Conservation (phyloP, 257 asterid species). For the Orobanche coerulescens region DNA sequence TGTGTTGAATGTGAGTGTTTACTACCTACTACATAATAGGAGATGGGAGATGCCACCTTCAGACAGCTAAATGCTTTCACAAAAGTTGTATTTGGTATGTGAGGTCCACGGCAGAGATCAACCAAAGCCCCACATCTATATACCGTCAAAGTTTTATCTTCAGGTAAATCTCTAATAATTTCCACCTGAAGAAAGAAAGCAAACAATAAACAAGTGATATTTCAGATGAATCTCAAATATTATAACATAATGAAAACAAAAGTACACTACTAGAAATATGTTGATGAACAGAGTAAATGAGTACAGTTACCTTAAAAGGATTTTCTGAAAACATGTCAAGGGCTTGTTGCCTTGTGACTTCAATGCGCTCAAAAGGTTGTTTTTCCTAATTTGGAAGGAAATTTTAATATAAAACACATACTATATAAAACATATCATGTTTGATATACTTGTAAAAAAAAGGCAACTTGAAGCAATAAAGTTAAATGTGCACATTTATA, state of each 20-base stretch:
- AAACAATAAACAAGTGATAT: not conserved
- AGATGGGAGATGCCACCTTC: conserved; percentile 48
- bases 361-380: conserved; percentile 91
- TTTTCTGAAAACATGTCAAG: conserved; percentile 86
- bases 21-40: too few relatives aligned
- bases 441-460: too few relatives aligned
- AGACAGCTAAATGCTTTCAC: conserved; percentile 85
- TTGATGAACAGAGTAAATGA: too few relatives aligned
- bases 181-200: conserved; percentile 52
- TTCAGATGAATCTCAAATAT: too few relatives aligned
- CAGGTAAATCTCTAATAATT: conserved; percentile 78
- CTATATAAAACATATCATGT: too few relatives aligned
- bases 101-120: conserved; percentile 96
- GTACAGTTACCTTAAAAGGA: conserved; percentile 64
- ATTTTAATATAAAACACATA: too few relatives aligned
- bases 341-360: conserved; percentile 74
- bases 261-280: too few relatives aligned
- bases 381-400: conserved; percentile 49
- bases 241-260: too few relatives aligned
- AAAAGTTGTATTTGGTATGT: conserved; percentile 85
- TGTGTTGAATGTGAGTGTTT: conserved; percentile 8
- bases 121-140: conserved; percentile 95
- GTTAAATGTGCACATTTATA: too few relatives aligned
- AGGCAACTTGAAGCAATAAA: too few relatives aligned
- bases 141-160: conserved; percentile 82